phyloP scores from a whole-genome alignment of 805 yeast genomes.

The Tetrapisispora nanseiensis region DNA sequence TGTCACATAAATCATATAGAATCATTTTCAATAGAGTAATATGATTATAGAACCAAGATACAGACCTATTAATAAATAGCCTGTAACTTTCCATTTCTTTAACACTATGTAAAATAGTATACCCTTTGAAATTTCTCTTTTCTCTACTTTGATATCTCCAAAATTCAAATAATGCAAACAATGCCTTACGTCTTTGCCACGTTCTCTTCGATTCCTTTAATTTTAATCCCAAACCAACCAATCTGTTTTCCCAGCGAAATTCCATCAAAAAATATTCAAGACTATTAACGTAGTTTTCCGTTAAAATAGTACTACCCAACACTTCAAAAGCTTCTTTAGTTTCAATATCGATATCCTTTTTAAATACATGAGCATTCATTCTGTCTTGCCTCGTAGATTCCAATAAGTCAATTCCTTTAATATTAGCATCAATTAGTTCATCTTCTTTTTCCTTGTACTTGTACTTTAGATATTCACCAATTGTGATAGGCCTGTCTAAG shows the following conservation, averaged over 20 bases:
- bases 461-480: conserved; percentile 24
- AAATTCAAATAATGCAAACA: conserved; percentile 28
- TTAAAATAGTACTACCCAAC: conserved; percentile 22
- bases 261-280: conserved; percentile 30
- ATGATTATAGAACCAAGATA: conserved; percentile 31
- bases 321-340: conserved; percentile 21
- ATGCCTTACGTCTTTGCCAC: conserved; percentile 30
- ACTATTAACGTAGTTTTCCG: conserved; percentile 28
- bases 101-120: conserved; percentile 28
- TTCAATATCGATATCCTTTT: conserved; percentile 22
- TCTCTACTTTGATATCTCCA: conserved; percentile 31
- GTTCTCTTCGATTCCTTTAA: conserved; percentile 29
- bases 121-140: conserved; percentile 23
- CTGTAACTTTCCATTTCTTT: conserved; percentile 31
- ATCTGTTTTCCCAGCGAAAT: conserved; percentile 29
- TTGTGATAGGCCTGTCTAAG: conserved; percentile 23
- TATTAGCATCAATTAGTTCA: conserved; percentile 16
- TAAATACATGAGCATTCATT: conserved; percentile 24
- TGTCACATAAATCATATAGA: conserved; percentile 28
- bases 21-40: conserved; percentile 29
- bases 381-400: conserved; percentile 16
- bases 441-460: conserved; percentile 26
- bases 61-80: conserved; percentile 28
- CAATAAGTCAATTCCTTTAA: conserved; percentile 13
- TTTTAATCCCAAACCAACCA: conserved; percentile 26